A percentile compares a stretch with the other conserved stretches of the same genome.
Conservation (phyloP, 257 asterid genomes). For the Penstemon barbatus region DNA sequence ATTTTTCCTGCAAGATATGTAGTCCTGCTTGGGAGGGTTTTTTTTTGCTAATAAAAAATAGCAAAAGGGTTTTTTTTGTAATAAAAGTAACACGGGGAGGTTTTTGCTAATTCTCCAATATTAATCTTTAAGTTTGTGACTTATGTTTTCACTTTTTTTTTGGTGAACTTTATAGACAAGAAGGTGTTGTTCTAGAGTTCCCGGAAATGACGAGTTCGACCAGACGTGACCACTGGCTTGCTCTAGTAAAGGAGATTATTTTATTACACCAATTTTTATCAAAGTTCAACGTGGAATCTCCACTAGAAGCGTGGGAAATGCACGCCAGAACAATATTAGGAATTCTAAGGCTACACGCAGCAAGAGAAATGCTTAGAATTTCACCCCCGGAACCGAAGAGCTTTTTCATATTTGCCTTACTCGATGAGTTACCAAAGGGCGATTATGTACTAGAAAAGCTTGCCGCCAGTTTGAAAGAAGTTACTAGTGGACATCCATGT, state of each 20-base stretch:
- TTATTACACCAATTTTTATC: conserved; percentile 59
- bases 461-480: conserved; percentile 51
- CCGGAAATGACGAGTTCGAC: conserved; percentile 97
- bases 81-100: no score
- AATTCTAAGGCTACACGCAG: conserved; percentile 83
- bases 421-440: conserved; percentile 82
- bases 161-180: conserved; percentile 46
- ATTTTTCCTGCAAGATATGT: no score
- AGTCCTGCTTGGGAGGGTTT: no score
- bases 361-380: conserved; percentile 90
- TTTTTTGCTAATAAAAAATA: no score
- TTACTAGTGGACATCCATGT: conserved; percentile 54
- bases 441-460: conserved; percentile 73
- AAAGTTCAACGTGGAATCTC: conserved; percentile 52
- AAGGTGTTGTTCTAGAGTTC: conserved; percentile 66
- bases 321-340: conserved; percentile 81
- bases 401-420: conserved; percentile 64
- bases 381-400: conserved; percentile 74
- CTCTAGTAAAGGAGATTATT: conserved; percentile 70
- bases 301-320: conserved; percentile 64
- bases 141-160: no score
- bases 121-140: no score
- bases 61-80: no score
- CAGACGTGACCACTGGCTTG: conserved; percentile 90
- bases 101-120: no score